phyloP scores from a whole-genome alignment of 2,329 filamentous ascomycete species.

The Talaromyces sp. region DNA sequence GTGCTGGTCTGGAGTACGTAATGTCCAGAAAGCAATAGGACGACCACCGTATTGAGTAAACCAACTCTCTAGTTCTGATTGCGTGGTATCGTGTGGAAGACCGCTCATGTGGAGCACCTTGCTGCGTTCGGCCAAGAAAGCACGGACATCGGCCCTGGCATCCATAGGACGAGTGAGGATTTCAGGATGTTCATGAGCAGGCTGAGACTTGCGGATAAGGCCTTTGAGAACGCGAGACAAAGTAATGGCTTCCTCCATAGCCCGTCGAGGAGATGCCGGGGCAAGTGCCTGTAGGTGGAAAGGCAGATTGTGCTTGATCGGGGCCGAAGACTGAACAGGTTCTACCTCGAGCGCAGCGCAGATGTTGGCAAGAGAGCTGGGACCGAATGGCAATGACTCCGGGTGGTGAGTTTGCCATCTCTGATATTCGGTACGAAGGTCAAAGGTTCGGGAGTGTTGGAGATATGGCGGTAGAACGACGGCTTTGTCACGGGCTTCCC shows the following conservation, averaged over 20 bases:
- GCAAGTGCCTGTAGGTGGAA: slow-evolving; percentile 96
- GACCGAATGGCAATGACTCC: slow-evolving; percentile 93
- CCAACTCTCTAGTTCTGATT: slow-evolving; percentile 98
- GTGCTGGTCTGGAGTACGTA: slow-evolving; percentile 95
- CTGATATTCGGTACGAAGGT: slow-evolving; percentile 95
- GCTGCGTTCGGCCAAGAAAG: slow-evolving; percentile 92
- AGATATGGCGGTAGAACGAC: slow-evolving; percentile 95
- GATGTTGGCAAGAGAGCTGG: slow-evolving; percentile 93
- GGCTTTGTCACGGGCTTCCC: slow-evolving; percentile 96
- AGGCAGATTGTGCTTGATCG: slow-evolving; percentile 97
- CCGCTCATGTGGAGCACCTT: slow-evolving; percentile 98
- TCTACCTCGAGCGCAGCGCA: slow-evolving; percentile 97
- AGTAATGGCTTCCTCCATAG: slow-evolving; percentile 96
- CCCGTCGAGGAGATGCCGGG: slow-evolving; percentile 88
- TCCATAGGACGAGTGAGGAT: slow-evolving; percentile 95
- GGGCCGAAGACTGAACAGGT: slow-evolving; percentile 92
- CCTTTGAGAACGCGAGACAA: slow-evolving; percentile 88
- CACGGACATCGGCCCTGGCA: slow-evolving; percentile 90
- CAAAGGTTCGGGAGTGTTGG: slow-evolving; percentile 96
- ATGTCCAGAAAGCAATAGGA: slow-evolving; percentile 98
- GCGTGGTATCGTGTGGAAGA: slow-evolving; percentile 93
- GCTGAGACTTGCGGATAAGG: slow-evolving; percentile 93
- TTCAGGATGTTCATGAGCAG: slow-evolving; percentile 87
- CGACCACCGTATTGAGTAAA: slow-evolving; percentile 98
- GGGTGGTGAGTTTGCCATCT: slow-evolving; percentile 98